These are phyloP conservation scores for Gracilariopsis chorda DNA, from an alignment of 23 red algal species.

Conservation along the genomic window DNA sequence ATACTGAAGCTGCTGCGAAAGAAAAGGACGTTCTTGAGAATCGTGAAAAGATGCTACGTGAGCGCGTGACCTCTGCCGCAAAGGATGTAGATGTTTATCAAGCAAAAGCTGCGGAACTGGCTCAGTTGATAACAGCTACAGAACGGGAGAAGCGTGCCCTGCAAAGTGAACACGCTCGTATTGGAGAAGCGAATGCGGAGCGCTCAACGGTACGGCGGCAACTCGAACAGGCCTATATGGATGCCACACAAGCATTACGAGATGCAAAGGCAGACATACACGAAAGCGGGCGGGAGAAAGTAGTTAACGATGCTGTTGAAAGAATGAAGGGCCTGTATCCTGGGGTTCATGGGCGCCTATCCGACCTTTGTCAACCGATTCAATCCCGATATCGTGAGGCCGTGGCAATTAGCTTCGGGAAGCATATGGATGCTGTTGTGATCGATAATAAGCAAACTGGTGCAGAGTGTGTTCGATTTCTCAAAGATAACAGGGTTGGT, in stretches of 20 bases:
- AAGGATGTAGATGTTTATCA: background rate
- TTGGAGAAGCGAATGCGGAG: conserved; percentile 29
- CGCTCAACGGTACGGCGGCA: background rate
- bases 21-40: conserved; percentile 29
- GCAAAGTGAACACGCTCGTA: background rate
- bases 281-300: conserved; percentile 59
- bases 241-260: conserved; percentile 53
- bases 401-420: conserved; percentile 85
- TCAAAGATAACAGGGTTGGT: conserved; percentile 94
- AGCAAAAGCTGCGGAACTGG: conserved; percentile 33
- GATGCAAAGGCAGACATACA: conserved; percentile 67
- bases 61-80: background rate
- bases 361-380: conserved; percentile 84
- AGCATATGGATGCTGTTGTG: conserved; percentile 89
- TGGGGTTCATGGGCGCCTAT: conserved; percentile 84
- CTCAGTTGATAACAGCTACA: background rate
- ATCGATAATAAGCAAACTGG: conserved; percentile 88
- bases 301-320: conserved; percentile 65
- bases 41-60: background rate
- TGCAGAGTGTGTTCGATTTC: conserved; percentile 86
- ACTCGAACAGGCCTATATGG: conserved; percentile 37
- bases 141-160: background rate
- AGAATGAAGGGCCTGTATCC: conserved; percentile 89
- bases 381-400: conserved; percentile 88
- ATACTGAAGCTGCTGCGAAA: background rate